Evolutionary conservation across 129 eudicot species (phyloP).

Genomic region (Chrysanthemum seticuspe): DNA sequence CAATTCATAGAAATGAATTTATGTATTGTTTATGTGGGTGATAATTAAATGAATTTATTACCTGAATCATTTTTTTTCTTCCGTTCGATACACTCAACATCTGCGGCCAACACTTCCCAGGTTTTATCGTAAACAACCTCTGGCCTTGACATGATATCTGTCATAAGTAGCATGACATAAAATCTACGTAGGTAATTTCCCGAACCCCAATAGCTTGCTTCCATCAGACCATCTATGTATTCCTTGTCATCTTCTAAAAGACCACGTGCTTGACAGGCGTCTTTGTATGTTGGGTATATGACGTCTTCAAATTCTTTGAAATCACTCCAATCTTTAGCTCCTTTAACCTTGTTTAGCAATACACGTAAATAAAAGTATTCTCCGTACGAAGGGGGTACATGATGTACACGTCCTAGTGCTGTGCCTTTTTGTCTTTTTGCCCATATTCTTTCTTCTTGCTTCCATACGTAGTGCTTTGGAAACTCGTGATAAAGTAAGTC

Average conservation of each 20-base stretch:
- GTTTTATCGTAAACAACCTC: background rate
- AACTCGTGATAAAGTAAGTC: no score
- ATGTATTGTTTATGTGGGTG: no score
- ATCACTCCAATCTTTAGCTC: background rate
- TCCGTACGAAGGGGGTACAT: background rate
- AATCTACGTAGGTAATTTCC: no score
- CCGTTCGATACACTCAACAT: background rate
- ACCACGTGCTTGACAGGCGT: background rate
- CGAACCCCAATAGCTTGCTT: background rate
- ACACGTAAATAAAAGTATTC: background rate
- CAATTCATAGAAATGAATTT: no score
- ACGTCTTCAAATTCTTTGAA: background rate
- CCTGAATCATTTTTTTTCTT: background rate
- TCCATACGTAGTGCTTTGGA: background rate
- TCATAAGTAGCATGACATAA: background rate
- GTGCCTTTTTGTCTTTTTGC: background rate
- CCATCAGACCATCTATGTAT: background rate
- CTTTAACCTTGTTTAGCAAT: background rate
- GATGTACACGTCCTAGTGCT: background rate
- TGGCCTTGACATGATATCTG: background rate
- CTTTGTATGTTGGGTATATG: background rate
- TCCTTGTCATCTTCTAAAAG: background rate
- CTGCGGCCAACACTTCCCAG: background rate
- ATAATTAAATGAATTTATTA: no score
- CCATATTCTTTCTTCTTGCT: background rate